Percentiles rank a stretch among this genome's conserved stretches.
These are phyloP conservation scores for Phaeophleospora eucalypticola DNA, from an alignment of 2,329 filamentous ascomycete genomes.

Conservation along the genomic window DNA sequence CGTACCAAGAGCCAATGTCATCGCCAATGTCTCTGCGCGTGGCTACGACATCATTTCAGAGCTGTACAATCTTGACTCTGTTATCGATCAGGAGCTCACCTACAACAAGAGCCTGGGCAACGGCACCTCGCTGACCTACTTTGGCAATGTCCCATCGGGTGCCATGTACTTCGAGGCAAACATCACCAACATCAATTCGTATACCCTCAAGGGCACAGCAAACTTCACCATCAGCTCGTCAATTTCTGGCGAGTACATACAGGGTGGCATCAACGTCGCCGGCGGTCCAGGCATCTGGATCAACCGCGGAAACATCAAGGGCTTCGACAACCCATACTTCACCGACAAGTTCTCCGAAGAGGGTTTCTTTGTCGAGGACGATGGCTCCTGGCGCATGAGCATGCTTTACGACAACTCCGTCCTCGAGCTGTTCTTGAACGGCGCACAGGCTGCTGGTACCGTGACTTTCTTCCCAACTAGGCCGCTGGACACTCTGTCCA, in stretches of 20 bases:
- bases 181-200: conserved; percentile 41
- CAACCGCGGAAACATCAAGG: conserved; percentile 46
- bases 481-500: conserved; percentile 37
- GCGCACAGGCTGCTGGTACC: conserved; percentile 49
- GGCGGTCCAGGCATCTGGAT: conserved; percentile 40
- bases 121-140: conserved; percentile 48
- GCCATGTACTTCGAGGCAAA: conserved; percentile 55
- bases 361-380: conserved; percentile 15
- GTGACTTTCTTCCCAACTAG: conserved; percentile 49
- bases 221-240: conserved; percentile 54
- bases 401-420: conserved; percentile 53
- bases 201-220: conserved; percentile 36
- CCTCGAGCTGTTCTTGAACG: conserved; percentile 53
- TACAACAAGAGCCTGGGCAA: conserved; percentile 46
- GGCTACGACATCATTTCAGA: conserved; percentile 51
- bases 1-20: conserved; percentile 49
- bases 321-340: conserved; percentile 53
- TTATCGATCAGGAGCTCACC: conserved; percentile 46
- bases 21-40: conserved; percentile 49
- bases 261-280: conserved; percentile 49
- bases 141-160: conserved; percentile 46
- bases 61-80: conserved; percentile 47
- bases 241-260: conserved; percentile 46
- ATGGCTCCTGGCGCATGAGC: conserved; percentile 40
- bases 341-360: conserved; percentile 50